phyloP scores from a whole-genome alignment of 139 green algal genomes.

The Picochlorum sp. region DNA sequence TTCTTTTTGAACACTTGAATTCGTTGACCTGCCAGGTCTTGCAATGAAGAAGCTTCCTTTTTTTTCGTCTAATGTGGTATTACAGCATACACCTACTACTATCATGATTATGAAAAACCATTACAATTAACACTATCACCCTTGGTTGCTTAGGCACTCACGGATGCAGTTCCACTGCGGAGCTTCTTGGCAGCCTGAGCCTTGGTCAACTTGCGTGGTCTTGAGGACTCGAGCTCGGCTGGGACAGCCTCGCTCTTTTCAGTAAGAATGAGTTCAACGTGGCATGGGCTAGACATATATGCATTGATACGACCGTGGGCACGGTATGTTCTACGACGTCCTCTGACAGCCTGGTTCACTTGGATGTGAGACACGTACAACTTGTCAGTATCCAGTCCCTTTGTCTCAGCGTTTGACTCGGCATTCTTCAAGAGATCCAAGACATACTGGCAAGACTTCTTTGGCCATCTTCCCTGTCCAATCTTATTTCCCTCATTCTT shows the following conservation, averaged over 20 bases:
- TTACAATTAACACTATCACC: background rate
- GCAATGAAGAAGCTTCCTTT: no score
- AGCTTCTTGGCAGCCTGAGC: conserved; percentile 53
- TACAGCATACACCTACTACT: background rate
- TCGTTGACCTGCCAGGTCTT: no score
- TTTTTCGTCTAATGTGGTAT: background rate
- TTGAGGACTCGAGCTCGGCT: conserved; percentile 47
- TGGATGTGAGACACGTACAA: conserved; percentile 93
- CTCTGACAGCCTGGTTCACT: conserved; percentile 92
- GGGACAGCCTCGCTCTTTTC: conserved; percentile 76
- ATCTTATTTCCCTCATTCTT: conserved; percentile 70
- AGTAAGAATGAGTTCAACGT: conserved; percentile 92
- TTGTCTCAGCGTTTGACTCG: conserved; percentile 96
- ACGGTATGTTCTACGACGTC: conserved; percentile 91
- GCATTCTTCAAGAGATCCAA: conserved; percentile 97
- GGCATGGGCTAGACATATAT: conserved; percentile 96
- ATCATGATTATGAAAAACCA: background rate
- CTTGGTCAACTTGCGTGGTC: conserved; percentile 56
- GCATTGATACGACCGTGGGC: conserved; percentile 97
- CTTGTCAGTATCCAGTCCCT: conserved; percentile 91
- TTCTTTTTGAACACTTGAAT: no score
- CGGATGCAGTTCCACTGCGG: conserved; percentile 50
- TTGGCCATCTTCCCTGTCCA: conserved; percentile 91
- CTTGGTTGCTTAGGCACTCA: conserved; percentile 34
- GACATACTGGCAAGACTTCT: conserved; percentile 91